phyloP scores from a whole-genome alignment of 2,329 filamentous ascomycete genomes.

The Myriosclerotinia scirpicola region DNA sequence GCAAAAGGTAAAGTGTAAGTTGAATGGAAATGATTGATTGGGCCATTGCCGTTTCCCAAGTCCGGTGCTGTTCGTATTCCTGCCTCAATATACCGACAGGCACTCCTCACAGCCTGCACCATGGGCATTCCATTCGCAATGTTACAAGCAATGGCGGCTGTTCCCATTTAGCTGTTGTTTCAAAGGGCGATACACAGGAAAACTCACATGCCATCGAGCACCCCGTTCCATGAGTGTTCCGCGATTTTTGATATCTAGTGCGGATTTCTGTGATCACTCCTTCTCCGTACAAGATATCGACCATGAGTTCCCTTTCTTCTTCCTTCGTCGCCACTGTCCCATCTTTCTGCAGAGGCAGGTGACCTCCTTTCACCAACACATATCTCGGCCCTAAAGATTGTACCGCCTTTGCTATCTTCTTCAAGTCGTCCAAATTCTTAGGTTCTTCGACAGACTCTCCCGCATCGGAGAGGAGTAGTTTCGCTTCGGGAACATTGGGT shows the following conservation, averaged over 20 bases:
- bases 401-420: slow-evolving; percentile 65
- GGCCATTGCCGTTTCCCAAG: slow-evolving; percentile 64
- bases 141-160: slow-evolving; percentile 72
- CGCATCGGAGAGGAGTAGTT: slow-evolving; percentile 58
- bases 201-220: slow-evolving; percentile 84
- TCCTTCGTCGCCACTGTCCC: slow-evolving; percentile 57
- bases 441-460: slow-evolving; percentile 49
- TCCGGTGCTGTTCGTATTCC: slow-evolving; percentile 55
- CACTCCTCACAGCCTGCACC: slow-evolving; percentile 61
- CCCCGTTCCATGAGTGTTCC: slow-evolving; percentile 90
- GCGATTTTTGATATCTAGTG: slow-evolving; percentile 68
- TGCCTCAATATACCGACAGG: slow-evolving; percentile 69
- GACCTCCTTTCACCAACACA: slow-evolving; percentile 88
- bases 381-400: slow-evolving; percentile 70
- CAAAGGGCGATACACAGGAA: neutral
- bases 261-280: slow-evolving; percentile 61
- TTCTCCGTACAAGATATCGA: slow-evolving; percentile 74
- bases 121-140: slow-evolving; percentile 60
- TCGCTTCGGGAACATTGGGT: slow-evolving; percentile 75
- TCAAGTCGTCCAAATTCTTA: slow-evolving; percentile 62
- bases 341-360: slow-evolving; percentile 72
- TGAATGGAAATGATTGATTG: slow-evolving; percentile 78
- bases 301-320: slow-evolving; percentile 63
- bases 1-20: slow-evolving; percentile 66
- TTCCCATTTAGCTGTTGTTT: slow-evolving; percentile 14